A percentile compares a stretch with the other conserved stretches of the same genome.
phyloP scores from a whole-genome alignment of 176 grass and related monocot genomes.

The Hordeum vulgare region DNA sequence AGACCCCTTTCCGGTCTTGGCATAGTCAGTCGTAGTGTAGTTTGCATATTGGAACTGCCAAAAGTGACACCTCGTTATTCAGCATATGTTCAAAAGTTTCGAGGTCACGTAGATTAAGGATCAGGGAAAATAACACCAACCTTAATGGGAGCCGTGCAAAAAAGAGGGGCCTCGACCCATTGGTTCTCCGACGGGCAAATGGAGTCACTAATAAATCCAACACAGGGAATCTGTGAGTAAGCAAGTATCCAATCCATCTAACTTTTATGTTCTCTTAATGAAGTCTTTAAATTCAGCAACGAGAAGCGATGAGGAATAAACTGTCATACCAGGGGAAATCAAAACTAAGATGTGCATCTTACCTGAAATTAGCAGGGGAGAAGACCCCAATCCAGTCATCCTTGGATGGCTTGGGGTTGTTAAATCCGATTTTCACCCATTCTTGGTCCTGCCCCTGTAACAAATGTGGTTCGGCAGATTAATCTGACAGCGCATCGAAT shows the following conservation, averaged over 20 bases:
- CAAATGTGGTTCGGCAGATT: background rate
- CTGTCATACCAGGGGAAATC: background rate
- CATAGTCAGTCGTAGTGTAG: conserved; percentile 43
- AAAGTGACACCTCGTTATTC: background rate
- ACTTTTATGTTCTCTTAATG: background rate
- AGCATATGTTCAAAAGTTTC: background rate
- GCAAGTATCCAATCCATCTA: background rate
- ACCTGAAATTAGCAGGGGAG: conserved; percentile 95
- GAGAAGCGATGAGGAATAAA: background rate
- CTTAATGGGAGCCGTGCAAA: conserved; percentile 94
- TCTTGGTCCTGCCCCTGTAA: conserved; percentile 59
- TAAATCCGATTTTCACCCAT: conserved; percentile 71
- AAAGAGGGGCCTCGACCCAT: conserved; percentile 58
- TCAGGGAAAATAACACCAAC: conserved; percentile 14
- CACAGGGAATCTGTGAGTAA: background rate
- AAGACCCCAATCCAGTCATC: conserved; percentile 95
- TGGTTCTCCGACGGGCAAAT: conserved; percentile 55
- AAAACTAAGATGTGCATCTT: background rate
- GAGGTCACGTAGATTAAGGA: background rate
- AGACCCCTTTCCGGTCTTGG: conserved; percentile 56
- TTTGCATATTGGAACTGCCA: conserved; percentile 85
- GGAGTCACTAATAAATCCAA: conserved; percentile 47
- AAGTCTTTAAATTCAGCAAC: background rate
- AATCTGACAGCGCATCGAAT: background rate
- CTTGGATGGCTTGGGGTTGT: conserved; percentile 50